Conservation (phyloP, 2,329 filamentous ascomycete genomes). For the Fusarium algeriense region DNA sequence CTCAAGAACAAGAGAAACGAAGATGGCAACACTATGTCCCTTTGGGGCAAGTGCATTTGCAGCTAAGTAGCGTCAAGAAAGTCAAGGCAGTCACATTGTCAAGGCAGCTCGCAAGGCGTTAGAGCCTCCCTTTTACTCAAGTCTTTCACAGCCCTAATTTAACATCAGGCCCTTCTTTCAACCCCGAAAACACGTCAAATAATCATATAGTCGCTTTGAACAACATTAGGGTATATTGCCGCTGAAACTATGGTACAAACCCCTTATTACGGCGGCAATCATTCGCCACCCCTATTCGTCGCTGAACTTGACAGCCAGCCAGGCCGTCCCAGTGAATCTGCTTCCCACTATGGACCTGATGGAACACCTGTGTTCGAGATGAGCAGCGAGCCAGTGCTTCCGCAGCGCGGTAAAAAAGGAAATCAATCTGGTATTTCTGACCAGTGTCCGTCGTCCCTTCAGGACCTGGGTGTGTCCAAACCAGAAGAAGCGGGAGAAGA, state of each 20-base stretch:
- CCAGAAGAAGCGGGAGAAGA: constrained; percentile 5
- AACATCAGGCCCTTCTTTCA: not conserved
- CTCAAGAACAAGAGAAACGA: not conserved
- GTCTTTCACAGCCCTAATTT: not conserved
- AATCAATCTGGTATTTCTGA: constrained; percentile 36
- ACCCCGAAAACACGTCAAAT: not conserved
- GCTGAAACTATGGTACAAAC: constrained; percentile 31
- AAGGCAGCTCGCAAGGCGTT: constrained; percentile 38
- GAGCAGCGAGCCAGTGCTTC: constrained; percentile 45
- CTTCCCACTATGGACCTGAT: constrained; percentile 34
- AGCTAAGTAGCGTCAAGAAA: constrained; percentile 1
- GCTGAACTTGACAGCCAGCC: constrained; percentile 50
- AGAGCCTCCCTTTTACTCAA: constrained; percentile 5
- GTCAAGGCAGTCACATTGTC: constrained; percentile 24
- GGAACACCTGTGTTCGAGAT: constrained; percentile 50
- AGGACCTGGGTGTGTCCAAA: constrained; percentile 27
- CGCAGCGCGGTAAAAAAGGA: constrained; percentile 7
- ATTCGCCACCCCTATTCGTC: constrained; percentile 46
- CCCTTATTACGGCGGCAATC: constrained; percentile 29
- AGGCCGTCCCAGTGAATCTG: constrained; percentile 25
- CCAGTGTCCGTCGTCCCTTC: constrained; percentile 50
- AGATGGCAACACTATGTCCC: constrained; percentile 10
- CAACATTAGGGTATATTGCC: not conserved
- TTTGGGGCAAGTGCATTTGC: constrained; percentile 30
- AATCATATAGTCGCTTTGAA: not conserved